These are phyloP conservation scores for Colletotrichum navitas DNA, from an alignment of 2,329 filamentous ascomycete species.

Conservation along the genomic window DNA sequence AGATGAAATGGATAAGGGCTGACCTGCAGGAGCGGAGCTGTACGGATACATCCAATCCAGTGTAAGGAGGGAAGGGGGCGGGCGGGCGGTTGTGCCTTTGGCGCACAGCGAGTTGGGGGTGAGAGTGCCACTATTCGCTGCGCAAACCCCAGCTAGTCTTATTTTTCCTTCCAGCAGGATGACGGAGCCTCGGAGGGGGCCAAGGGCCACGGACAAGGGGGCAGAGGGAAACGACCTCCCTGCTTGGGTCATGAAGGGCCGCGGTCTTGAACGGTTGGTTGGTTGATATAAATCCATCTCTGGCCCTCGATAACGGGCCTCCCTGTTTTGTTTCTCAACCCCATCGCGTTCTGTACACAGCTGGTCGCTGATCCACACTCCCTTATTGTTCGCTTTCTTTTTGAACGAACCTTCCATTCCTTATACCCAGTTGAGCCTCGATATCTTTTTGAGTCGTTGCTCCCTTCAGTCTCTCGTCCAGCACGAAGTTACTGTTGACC, in stretches of 20 bases:
- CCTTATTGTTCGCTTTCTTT: conserved; percentile 36
- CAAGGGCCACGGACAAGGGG: conserved; percentile 3
- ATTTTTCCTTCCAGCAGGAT: conserved; percentile 1
- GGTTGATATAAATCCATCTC: conserved; percentile 41
- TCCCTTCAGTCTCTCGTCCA: conserved; percentile 28
- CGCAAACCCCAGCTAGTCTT: conserved; percentile 12
- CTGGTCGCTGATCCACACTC: conserved; percentile 40
- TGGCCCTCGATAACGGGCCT: conserved; percentile 32
- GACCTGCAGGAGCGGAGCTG: conserved; percentile 39
- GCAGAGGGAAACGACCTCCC: conserved; percentile 13
- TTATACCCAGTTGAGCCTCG: conserved; percentile 25
- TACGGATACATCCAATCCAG: conserved; percentile 16
- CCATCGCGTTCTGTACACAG: conserved; percentile 40
- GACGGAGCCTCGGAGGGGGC: conserved; percentile 17
- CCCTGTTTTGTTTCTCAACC: conserved; percentile 17
- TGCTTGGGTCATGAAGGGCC: conserved; percentile 15
- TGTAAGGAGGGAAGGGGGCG: conserved; percentile 34
- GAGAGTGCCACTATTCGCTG: conserved; percentile 22
- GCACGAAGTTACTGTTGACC: conserved; percentile 40
- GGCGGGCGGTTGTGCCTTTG: conserved; percentile 19
- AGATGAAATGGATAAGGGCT: conserved; percentile 38
- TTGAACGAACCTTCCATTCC: conserved; percentile 41
- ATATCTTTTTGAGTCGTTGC: conserved; percentile 6
- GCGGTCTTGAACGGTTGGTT: conserved; percentile 35
- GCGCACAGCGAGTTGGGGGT: neutral